A percentile compares a stretch with the other conserved stretches of the same genome.
These are phyloP conservation scores for Moniliella sp. DNA, from an alignment of 1,284 basidiomycete species.

Conservation along the genomic window DNA sequence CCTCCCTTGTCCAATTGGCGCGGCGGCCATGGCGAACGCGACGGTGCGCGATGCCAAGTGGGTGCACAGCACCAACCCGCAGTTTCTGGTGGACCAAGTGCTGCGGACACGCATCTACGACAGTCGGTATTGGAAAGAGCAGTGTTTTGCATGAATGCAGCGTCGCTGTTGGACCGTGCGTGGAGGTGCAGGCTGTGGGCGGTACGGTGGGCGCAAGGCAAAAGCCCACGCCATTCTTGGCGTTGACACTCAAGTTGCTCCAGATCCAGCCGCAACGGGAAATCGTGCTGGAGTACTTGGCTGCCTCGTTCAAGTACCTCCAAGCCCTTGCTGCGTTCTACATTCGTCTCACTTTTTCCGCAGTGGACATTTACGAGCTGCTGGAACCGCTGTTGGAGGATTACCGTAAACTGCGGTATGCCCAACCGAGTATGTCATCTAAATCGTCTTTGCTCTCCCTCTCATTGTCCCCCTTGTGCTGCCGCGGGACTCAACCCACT, in stretches of 20 bases:
- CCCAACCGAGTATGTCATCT: too few relatives aligned
- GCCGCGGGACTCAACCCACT: too few relatives aligned
- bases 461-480: too few relatives aligned
- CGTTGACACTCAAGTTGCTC: slow-evolving; percentile 71
- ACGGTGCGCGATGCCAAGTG: slow-evolving; percentile 57
- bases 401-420: slow-evolving; percentile 64
- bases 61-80: slow-evolving; percentile 66
- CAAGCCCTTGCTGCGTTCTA: slow-evolving; percentile 82
- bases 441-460: too few relatives aligned
- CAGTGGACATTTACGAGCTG: slow-evolving; percentile 71
- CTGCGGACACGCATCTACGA: slow-evolving; percentile 91
- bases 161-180: slow-evolving; percentile 72
- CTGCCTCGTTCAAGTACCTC: too few relatives aligned
- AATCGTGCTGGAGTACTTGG: slow-evolving; percentile 79
- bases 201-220: slow-evolving; percentile 42
- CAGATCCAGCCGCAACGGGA: slow-evolving; percentile 94
- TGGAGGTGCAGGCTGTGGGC: slow-evolving; percentile 60
- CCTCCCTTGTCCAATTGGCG: too few relatives aligned
- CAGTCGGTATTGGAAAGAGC: slow-evolving; percentile 79
- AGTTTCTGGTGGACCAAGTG: slow-evolving; percentile 90
- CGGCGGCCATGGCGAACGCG: slow-evolving; percentile 54
- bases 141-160: slow-evolving; percentile 42
- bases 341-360: slow-evolving; percentile 72
- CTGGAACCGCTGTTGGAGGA: slow-evolving; percentile 85
- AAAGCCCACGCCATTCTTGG: slow-evolving; percentile 43